Base-by-base conservation (phyloP, 441 rosid genomes). In the Erodium trifolium region DNA sequence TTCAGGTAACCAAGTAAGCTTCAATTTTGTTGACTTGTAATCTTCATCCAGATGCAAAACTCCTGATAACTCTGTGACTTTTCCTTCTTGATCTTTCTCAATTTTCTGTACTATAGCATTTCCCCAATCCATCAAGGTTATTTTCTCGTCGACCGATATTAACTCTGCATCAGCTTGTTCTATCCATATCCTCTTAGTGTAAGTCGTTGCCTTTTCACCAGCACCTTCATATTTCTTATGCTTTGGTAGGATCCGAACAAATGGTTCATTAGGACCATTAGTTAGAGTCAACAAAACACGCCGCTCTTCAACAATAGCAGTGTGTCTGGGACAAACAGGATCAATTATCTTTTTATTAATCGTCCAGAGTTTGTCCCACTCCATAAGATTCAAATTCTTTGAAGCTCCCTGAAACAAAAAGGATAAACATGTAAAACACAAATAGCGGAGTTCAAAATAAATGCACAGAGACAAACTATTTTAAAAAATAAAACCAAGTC, bases 51-150 rank as follows among this genome's bases (percentile, higher is more conserved):
- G 93, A 85, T 93, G 88, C 78, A 91, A 73, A 69, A 85, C 78
- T 4, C 99, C 99, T 0, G 80, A 77, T 70, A 93, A 74, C 13
- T 81, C 78, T 7, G 78, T 78, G 70, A 93, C 75, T 68, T 65
- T 78, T 72, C 95, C 95, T 37, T 83, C 82, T 74, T 82, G 72
- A 17, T 84, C 93, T 85, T 83, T 91, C 31, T 57, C 79, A 18
- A 89, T 80, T 72, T 88, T 91, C 73, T 91, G 86, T 57, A 93
- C 84, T 4, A 91, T 83, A 49, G 99, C 97, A 79, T 91, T 93
- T 65, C 97, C 99, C 97, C 95, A 93, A 70, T 93, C 97, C 99
- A 93, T 93, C 66, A 91, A 76, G 63, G 96, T 92, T 59, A 92
- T 76, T 79, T 91, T 97, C 85, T 88, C 96, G 53, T 80, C 73